Evolutionary conservation across 2,329 filamentous ascomycete genomes (phyloP).

Genomic region (Neofusicoccum kwambonambiense): DNA sequence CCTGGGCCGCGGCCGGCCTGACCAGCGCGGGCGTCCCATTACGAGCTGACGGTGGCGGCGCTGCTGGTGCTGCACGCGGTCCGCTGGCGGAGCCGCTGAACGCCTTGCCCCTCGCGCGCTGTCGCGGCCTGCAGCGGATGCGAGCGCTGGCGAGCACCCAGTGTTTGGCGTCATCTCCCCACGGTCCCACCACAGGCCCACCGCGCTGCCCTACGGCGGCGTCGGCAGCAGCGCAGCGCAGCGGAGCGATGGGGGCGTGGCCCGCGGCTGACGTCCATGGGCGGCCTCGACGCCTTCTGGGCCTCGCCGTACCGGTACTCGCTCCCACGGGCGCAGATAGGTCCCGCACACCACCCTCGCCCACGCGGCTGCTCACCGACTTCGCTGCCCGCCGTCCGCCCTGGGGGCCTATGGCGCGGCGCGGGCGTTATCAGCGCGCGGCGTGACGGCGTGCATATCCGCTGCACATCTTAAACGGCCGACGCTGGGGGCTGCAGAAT

Average conservation of each 20-base stretch:
- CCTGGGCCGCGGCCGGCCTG: neutral
- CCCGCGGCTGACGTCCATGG: too few species aligned
- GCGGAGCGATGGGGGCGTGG: too few species aligned
- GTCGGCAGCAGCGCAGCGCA: neutral
- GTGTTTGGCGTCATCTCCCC: conserved; percentile 10
- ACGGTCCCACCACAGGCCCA: conserved; percentile 3
- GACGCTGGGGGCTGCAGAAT: conserved; percentile 8
- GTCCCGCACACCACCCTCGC: too few species aligned
- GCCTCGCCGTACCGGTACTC: neutral
- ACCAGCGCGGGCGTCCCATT: neutral
- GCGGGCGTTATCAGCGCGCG: conserved; percentile 10
- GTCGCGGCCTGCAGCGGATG: neutral
- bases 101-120: neutral
- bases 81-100: neutral
- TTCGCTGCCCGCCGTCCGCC: neutral
- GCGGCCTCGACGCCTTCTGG: neutral
- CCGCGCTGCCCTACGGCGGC: conserved; percentile 3
- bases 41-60: conserved; percentile 8
- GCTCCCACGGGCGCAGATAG: neutral
- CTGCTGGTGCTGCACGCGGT: neutral
- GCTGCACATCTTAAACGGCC: conserved; percentile 9
- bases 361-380: conserved; percentile 8
- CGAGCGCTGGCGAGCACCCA: neutral
- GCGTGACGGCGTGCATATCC: conserved; percentile 10
- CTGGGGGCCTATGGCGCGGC: neutral